Evolutionary conservation across 1,284 basidiomycete genomes (phyloP), one percentile per base, ranked within the genome.

Genomic region (Neolentinus lepideus): DNA sequence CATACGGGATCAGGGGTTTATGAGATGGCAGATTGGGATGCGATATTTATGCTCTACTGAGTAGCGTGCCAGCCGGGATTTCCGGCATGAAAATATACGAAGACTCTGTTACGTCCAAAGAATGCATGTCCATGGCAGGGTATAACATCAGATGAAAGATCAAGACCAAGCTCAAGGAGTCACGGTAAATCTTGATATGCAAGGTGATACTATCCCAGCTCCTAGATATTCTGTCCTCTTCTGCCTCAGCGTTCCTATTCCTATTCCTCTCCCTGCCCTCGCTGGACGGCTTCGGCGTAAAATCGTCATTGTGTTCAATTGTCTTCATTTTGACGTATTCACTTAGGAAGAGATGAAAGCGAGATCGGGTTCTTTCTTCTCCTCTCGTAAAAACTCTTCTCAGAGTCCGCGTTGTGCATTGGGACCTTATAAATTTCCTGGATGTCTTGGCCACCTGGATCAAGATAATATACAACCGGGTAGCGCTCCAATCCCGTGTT

Each of bases 401-500:
- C 1, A 59, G 53, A 16, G 58, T 45, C 46, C 16, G 33, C 33
- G 22, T 24, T 59, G 16, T 4, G 25, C 27, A 54, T 55, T 14
- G 53, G 58, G 24, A 56, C 53, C 11, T 45, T 11, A 29, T 59
- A 59, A 45, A 57, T 19, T n/a, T 55, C 53, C 25, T 47, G 43
- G 12, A 59, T 36, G 26, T 35, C 52, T 43, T 57, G 57, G 19
- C 53, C 50, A 24, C 27, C 52, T 2, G 58, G 58, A 35, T 59
- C 58, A 46, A 59, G 57, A 38, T 59, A 59, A 33, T 56, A 57
- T 45, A 57, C 46, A 21, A 35, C 48, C 6, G 47, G 43, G 19
- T 43, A 59, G 4, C 57, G 56, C 21, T 57, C 56, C 21, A n/a
- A 10, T 2, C 50, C 11, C 8, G 54, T 47, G 11, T 51, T 14